A percentile compares a stretch with the other conserved stretches of the same genome.
These are phyloP conservation scores for Penicillium sp. DNA, from an alignment of 2,329 filamentous ascomycete genomes.

Conservation along the genomic window DNA sequence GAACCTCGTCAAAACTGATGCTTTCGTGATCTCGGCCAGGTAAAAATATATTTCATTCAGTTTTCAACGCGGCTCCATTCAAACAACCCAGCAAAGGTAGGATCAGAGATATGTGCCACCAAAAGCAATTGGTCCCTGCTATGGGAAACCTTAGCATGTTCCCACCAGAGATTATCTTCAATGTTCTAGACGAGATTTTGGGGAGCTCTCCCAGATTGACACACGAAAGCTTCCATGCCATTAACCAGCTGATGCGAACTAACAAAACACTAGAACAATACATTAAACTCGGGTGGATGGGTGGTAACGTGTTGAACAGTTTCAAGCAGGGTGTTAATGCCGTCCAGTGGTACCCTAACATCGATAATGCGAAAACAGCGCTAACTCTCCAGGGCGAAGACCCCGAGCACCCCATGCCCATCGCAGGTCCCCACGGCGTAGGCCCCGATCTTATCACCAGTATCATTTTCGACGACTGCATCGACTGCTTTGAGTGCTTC, in stretches of 20 bases:
- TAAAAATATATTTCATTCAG: background rate
- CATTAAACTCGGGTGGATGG: background rate
- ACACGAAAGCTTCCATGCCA: conserved; percentile 7
- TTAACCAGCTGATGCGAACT: background rate
- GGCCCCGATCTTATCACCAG: conserved; percentile 9
- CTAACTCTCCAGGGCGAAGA: background rate
- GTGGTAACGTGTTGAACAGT: background rate
- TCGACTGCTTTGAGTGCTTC: conserved; percentile 11
- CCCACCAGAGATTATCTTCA: conserved; percentile 9
- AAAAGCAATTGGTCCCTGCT: background rate
- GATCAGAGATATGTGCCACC: background rate
- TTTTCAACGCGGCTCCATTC: background rate
- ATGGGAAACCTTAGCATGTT: conserved; percentile 3
- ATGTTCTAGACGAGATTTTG: conserved; percentile 7
- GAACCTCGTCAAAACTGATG: background rate
- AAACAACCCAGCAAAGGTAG: background rate
- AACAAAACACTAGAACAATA: background rate
- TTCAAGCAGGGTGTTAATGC: background rate
- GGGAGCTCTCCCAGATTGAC: background rate
- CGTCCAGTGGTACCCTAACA: background rate
- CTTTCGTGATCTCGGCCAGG: background rate
- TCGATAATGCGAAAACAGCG: background rate
- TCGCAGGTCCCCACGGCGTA: background rate
- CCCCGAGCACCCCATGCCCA: background rate
- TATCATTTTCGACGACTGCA: conserved; percentile 11